Evolutionary conservation across 495 filamentous ascomycete genomes (phyloP), one percentile per base, ranked within the genome.

Genomic region (Pyrenula aspistea): DNA sequence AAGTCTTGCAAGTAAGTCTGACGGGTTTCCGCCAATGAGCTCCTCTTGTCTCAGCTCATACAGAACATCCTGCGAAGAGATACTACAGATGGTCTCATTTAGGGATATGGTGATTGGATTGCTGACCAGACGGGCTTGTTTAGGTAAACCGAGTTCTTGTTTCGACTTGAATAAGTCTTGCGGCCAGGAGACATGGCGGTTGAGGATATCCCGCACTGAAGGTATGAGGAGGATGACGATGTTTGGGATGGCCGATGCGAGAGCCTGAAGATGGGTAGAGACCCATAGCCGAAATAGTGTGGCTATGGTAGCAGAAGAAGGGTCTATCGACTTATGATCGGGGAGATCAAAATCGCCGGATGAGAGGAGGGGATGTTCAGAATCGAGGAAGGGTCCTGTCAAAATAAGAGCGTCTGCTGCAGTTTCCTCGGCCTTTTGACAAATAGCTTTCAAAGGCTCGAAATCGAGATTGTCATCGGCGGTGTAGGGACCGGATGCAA

Each of bases 271-370:
- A 0, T 83, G 80, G 1, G 81, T 71, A 11, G 83, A 78, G 63
- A 96, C 85, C 57, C 85, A 76, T 65, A 89, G 79, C 50, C 86
- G 83, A 76, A 98, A 98, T 22, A 92, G 78, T 25, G 88, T 88
- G 11, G 82, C 74, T 60, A 98, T 78, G 10, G 89, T 94, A 8
- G 83, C 84, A 2, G 81, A 82, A 64, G 92, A 88, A 0, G 86
- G 83, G 48, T 91, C 83, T 53, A 82, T 69, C 12, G 74, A 69
- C n/a, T 82, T 71, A 56, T 85, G 80, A 2, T 88, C 81, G 2
- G 89, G 91, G 22, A 96, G 78, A 62, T 95, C 91, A 62, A 95
- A 95, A 63, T 95, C 90, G 21, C 93, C 93, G 1, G 84, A 79
- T 55, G 86, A 84, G 53, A 98, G 78, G n/a, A 93, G 72, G 2